phyloP scores from a whole-genome alignment of 2,329 filamentous ascomycete species.

The Neopestalotiopsis clavispora region DNA sequence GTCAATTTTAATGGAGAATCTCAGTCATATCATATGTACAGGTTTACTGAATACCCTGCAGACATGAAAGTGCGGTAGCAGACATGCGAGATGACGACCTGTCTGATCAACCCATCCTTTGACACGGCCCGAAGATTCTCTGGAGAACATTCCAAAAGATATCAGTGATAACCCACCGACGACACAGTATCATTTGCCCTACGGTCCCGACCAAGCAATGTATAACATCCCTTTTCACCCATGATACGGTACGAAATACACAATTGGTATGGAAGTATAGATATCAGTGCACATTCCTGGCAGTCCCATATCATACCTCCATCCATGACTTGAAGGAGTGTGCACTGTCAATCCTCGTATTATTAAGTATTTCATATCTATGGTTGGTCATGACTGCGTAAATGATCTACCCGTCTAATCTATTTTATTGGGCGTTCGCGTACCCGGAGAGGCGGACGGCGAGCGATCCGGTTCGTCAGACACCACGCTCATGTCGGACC shows the following conservation, averaged over 20 bases:
- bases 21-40: not conserved
- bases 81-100: not conserved
- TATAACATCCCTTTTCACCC: not conserved
- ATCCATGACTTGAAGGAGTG: not conserved
- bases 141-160: not conserved
- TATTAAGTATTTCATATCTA: not conserved
- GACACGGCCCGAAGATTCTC: not conserved
- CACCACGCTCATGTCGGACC: conserved; percentile 80
- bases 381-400: not conserved
- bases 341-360: not conserved
- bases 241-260: not conserved
- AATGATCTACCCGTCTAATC: conserved; percentile 4
- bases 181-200: not conserved
- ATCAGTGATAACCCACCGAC: not conserved
- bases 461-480: conserved; percentile 37
- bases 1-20: not conserved
- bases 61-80: not conserved
- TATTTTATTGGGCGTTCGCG: conserved; percentile 9
- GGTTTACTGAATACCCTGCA: not conserved
- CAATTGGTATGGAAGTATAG: not conserved
- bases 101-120: not conserved
- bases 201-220: not conserved
- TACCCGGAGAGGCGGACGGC: not conserved
- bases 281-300: not conserved
- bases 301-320: not conserved